A percentile compares a stretch with the other conserved stretches of the same genome.
Evolutionary conservation across 306 rosid genomes (phyloP).

Genomic region (Mucuna pruriens): DNA sequence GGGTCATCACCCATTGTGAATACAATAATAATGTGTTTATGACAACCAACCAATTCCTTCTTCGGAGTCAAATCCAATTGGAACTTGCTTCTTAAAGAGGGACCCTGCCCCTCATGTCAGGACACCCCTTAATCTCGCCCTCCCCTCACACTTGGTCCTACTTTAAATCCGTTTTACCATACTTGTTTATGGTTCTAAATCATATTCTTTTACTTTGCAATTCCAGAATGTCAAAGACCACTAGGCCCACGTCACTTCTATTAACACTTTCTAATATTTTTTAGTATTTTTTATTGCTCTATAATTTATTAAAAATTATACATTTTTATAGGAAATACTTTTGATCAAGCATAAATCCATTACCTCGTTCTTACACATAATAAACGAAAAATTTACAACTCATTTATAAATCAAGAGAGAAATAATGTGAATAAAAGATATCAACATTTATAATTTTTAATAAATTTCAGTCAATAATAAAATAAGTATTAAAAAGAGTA

Average conservation of each 20-base stretch:
- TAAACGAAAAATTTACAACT: no score
- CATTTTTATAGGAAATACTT: no score
- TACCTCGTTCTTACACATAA: no score
- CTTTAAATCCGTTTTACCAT: constrained; percentile 28
- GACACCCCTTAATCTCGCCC: constrained; percentile 52
- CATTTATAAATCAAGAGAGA: no score
- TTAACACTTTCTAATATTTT: no score
- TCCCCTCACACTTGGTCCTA: constrained; percentile 10
- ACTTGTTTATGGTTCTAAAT: constrained; percentile 29
- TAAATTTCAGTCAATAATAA: no score
- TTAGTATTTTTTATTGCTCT: no score
- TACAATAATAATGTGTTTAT: constrained; percentile 3
- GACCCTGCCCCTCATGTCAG: constrained; percentile 23
- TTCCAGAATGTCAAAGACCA: background rate
- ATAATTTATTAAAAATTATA: no score
- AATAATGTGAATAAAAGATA: no score
- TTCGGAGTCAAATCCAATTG: constrained; percentile 17
- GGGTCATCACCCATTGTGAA: constrained; percentile 40
- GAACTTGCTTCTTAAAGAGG: constrained; percentile 38
- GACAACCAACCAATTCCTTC: constrained; percentile 28
- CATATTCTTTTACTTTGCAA: background rate
- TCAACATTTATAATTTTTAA: no score
- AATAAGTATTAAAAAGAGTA: no score
- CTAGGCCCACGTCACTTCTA: background rate
- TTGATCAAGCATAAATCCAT: no score